Evolutionary conservation across 352 stramenopile genomes (phyloP).

Genomic region (Globisporangium polare): DNA sequence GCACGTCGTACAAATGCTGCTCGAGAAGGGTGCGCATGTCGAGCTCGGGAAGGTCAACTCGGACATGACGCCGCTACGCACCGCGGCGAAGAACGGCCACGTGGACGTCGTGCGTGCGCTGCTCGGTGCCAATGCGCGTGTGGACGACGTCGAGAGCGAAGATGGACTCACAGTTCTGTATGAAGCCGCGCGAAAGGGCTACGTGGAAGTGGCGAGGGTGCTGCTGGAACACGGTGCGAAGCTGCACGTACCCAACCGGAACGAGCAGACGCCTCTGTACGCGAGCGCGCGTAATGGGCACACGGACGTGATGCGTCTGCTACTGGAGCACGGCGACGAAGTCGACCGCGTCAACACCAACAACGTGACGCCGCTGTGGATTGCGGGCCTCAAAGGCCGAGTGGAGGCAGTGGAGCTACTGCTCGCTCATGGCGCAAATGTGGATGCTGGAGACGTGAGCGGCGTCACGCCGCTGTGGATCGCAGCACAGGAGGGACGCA

Average conservation of each 20-base stretch:
- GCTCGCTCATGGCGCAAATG: background rate
- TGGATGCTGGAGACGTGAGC: background rate
- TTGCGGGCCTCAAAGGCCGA: background rate
- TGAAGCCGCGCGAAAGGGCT: background rate
- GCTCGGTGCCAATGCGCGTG: background rate
- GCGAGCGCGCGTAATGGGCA: slow-evolving; percentile 4
- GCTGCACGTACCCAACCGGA: slow-evolving; percentile 5
- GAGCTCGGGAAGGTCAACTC: background rate
- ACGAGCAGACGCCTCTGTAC: slow-evolving; percentile 1
- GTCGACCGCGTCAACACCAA: slow-evolving; percentile 5
- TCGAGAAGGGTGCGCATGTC: background rate
- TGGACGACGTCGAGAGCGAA: background rate
- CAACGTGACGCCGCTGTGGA: slow-evolving; percentile 8
- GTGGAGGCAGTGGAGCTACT: background rate
- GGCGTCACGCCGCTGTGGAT: background rate
- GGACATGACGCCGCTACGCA: background rate
- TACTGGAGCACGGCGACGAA: background rate
- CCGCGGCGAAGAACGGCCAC: background rate
- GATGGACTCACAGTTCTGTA: background rate
- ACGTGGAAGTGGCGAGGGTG: background rate
- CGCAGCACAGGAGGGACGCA: background rate
- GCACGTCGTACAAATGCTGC: background rate
- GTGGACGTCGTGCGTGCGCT: background rate
- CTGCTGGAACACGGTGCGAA: background rate
- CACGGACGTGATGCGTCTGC: background rate